Evolutionary conservation across 495 filamentous ascomycete species (phyloP).

Genomic region (Chaetomium tenue): DNA sequence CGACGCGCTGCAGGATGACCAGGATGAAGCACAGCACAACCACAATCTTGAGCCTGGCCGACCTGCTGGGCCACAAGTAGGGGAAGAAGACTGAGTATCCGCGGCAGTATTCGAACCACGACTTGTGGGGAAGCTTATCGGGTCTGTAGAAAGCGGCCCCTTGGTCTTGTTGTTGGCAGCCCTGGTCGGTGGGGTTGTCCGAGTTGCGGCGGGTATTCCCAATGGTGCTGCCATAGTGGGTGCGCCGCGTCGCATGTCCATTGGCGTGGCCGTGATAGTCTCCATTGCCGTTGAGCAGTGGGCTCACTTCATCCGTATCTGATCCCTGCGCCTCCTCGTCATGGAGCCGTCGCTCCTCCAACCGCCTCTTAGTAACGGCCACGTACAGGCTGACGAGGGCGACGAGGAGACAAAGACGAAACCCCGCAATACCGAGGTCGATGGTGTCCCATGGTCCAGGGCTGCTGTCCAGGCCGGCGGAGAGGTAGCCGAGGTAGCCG

Average conservation of each 20-base stretch:
- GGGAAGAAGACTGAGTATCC: conserved; percentile 89
- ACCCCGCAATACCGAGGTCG: conserved; percentile 48
- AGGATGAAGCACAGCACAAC: conserved; percentile 79
- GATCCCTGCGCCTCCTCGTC: conserved; percentile 50
- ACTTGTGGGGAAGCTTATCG: conserved; percentile 45
- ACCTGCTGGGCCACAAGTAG: conserved; percentile 87
- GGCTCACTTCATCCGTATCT: conserved; percentile 51
- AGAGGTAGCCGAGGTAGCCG: conserved; percentile 49
- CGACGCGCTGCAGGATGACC: conserved; percentile 68
- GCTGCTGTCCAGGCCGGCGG: conserved; percentile 13
- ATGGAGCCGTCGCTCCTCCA: conserved; percentile 37
- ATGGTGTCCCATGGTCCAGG: conserved; percentile 51
- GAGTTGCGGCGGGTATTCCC: conserved; percentile 30
- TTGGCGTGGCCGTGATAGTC: conserved; percentile 39
- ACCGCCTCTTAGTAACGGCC: conserved; percentile 32
- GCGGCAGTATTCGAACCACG: conserved; percentile 71
- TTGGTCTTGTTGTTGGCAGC: conserved; percentile 42
- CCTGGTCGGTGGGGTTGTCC: conserved; percentile 30
- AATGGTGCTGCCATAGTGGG: conserved; percentile 32
- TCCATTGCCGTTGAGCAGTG: conserved; percentile 39
- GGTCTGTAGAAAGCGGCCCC: conserved; percentile 55
- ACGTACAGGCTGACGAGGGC: conserved; percentile 45
- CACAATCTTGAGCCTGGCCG: conserved; percentile 64
- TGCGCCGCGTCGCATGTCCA: conserved; percentile 26
- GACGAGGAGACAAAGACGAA: conserved; percentile 41